Conservation (phyloP, 2,329 filamentous ascomycete species). For the Colletotrichum plurivorum region DNA sequence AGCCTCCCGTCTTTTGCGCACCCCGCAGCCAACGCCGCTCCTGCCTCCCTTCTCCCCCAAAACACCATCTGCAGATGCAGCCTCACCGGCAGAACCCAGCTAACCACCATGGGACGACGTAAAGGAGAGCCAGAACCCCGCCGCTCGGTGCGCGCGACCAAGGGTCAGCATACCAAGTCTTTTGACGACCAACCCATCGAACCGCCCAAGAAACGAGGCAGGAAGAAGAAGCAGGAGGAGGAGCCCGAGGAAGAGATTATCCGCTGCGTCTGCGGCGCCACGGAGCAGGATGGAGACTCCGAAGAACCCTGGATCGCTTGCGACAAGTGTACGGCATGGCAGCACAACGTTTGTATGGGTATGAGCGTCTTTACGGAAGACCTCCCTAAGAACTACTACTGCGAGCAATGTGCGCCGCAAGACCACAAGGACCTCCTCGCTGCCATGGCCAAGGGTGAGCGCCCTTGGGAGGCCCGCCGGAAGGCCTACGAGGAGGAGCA, state of each 20-base stretch:
- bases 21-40: constrained; percentile 14
- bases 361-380: constrained; percentile 84
- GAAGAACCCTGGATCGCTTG: constrained; percentile 96
- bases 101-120: constrained; percentile 28
- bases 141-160: constrained; percentile 95
- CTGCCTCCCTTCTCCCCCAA: constrained; percentile 1
- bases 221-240: constrained; percentile 74
- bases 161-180: constrained; percentile 93
- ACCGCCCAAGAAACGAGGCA: constrained; percentile 67
- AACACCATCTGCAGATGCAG: background rate
- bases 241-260: constrained; percentile 80
- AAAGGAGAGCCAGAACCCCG: constrained; percentile 79
- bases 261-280: constrained; percentile 92
- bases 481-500: constrained; percentile 74
- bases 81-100: background rate
- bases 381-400: constrained; percentile 88
- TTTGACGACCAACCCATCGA: constrained; percentile 78
- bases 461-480: constrained; percentile 84
- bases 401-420: constrained; percentile 88
- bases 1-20: constrained; percentile 12
- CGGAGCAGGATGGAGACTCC: constrained; percentile 86
- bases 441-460: constrained; percentile 84
- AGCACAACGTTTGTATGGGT: constrained; percentile 97
- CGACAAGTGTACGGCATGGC: constrained; percentile 93
- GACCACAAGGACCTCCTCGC: constrained; percentile 86